Conservation (phyloP, 2,329 filamentous ascomycete species). For the Diaporthe longicolla region DNA sequence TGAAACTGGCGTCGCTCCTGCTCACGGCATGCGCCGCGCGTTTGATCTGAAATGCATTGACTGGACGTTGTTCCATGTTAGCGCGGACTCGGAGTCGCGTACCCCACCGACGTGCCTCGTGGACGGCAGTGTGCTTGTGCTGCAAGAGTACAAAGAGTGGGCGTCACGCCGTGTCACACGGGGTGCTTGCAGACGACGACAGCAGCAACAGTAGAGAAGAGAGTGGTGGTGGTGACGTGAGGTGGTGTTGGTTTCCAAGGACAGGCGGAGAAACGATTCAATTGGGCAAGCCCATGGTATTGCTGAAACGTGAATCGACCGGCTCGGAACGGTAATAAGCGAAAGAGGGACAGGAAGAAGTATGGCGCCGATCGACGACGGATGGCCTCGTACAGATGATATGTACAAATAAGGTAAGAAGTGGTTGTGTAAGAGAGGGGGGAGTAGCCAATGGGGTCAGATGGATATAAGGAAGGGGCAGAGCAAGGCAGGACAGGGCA, state of each 20-base stretch:
- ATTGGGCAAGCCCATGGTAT: conserved; percentile 31
- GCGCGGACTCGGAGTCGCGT: conserved; percentile 16
- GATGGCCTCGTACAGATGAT: conserved; percentile 26
- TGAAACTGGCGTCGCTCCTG: conserved; percentile 55
- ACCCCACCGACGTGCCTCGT: conserved; percentile 27
- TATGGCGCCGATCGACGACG: conserved; percentile 23
- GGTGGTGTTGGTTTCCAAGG: not conserved
- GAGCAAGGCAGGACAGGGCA: not conserved
- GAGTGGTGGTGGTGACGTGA: not conserved
- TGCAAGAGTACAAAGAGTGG: conserved; percentile 26
- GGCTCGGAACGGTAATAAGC: conserved; percentile 26
- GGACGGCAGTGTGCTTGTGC: conserved; percentile 19
- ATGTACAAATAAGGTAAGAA: conserved; percentile 22
- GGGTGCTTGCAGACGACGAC: not conserved
- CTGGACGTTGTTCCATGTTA: conserved; percentile 50
- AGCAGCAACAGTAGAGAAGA: not conserved
- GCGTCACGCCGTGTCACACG: conserved; percentile 21
- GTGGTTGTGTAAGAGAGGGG: not conserved
- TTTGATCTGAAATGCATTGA: conserved; percentile 62
- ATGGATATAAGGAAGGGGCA: conserved; percentile 13
- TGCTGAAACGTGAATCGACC: conserved; percentile 6
- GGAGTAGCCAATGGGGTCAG: not conserved
- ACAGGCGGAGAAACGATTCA: conserved; percentile 7
- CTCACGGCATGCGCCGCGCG: conserved; percentile 60
- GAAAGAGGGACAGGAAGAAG: conserved; percentile 22